These are phyloP conservation scores for Apium graveolens DNA, from an alignment of 129 eudicot species.

Conservation along the genomic window DNA sequence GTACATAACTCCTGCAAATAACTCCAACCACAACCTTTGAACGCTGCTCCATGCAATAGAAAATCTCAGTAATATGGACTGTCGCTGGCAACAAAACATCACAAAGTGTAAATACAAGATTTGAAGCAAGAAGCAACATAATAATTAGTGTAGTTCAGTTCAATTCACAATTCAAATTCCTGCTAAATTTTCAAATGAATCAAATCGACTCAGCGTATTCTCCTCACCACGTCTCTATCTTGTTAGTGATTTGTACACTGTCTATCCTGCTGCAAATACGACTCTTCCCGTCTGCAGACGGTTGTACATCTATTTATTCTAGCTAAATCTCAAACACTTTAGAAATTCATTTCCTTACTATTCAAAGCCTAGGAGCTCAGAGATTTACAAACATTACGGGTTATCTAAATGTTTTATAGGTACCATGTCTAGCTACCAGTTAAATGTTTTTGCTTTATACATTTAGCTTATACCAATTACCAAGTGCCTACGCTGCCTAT, in stretches of 20 bases:
- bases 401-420: background rate
- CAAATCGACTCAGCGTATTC: background rate
- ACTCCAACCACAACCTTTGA: conserved; percentile 15
- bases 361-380: background rate
- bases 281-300: background rate
- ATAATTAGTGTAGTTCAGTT: background rate
- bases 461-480: background rate
- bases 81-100: conserved; percentile 18
- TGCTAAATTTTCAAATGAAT: background rate
- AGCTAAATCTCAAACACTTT: background rate
- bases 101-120: conserved; percentile 1
- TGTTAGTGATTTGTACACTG: background rate
- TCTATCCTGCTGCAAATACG: background rate
- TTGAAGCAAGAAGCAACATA: conserved; percentile 5
- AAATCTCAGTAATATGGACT: conserved; percentile 10
- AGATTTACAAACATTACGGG: background rate
- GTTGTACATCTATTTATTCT: background rate
- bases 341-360: background rate
- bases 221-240: background rate
- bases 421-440: background rate
- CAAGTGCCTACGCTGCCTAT: background rate
- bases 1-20: conserved; percentile 13
- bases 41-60: conserved; percentile 16
- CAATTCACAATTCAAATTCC: background rate
- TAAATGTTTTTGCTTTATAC: background rate